phyloP scores from a whole-genome alignment of 306 rosid genomes.

The Cucurbita moschata region DNA sequence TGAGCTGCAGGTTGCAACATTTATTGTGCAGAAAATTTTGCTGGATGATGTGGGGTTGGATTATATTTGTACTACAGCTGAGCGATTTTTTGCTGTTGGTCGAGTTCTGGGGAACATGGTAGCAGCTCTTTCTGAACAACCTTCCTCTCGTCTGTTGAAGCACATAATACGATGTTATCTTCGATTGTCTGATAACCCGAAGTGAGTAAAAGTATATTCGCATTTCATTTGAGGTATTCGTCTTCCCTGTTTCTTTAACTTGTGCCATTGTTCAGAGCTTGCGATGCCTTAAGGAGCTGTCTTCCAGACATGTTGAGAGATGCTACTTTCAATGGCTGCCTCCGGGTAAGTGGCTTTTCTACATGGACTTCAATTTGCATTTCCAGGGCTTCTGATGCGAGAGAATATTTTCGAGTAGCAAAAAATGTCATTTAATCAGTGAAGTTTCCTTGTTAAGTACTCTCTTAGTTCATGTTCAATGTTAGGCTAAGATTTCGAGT shows the following conservation, averaged over 20 bases:
- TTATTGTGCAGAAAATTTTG: constrained; percentile 57
- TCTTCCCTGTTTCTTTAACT: not conserved
- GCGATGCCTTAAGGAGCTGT: constrained; percentile 48
- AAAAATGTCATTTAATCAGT: too few relatives aligned
- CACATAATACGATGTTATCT: constrained; percentile 56
- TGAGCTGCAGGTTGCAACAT: constrained; percentile 53
- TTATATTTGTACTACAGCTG: constrained; percentile 54
- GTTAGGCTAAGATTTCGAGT: too few relatives aligned
- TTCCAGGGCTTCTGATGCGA: not conserved
- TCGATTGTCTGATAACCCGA: constrained; percentile 49
- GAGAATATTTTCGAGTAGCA: not conserved
- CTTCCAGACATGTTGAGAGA: constrained; percentile 62
- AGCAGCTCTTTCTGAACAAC: constrained; percentile 44
- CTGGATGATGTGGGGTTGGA: constrained; percentile 67
- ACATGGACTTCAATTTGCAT: not conserved
- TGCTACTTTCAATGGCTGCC: constrained; percentile 40
- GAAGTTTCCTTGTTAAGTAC: too few relatives aligned
- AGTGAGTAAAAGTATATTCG: constrained; percentile 26
- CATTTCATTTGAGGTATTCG: not conserved
- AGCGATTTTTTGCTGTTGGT: constrained; percentile 51
- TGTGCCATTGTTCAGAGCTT: constrained; percentile 31
- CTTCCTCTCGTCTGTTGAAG: constrained; percentile 58
- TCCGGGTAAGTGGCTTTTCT: constrained; percentile 41
- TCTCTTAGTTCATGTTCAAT: too few relatives aligned
- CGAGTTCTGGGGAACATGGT: constrained; percentile 53